phyloP scores from a whole-genome alignment of 208 protist species.

The Endotrypanum monterogeii region DNA sequence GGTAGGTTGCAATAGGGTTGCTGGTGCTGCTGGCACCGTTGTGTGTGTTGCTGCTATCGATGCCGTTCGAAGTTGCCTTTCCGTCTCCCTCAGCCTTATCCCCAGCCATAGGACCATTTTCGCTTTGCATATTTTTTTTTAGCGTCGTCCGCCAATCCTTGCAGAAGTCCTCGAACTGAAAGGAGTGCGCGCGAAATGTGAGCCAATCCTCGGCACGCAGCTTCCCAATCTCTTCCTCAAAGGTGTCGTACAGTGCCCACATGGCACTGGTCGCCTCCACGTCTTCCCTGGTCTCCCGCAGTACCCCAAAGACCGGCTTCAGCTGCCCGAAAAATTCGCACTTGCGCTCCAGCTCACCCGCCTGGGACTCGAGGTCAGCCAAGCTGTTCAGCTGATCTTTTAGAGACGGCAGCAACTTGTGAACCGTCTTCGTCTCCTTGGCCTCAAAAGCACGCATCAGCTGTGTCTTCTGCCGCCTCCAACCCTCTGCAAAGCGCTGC shows the following conservation, averaged over 20 bases:
- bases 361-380: slow-evolving; percentile 68
- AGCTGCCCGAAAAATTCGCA: slow-evolving; percentile 92
- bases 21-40: slow-evolving; percentile 3
- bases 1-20: slow-evolving; percentile 64
- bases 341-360: slow-evolving; percentile 80
- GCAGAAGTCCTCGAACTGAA: slow-evolving; percentile 95
- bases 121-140: slow-evolving; percentile 20
- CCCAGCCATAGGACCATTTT: not conserved
- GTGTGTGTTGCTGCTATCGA: not conserved
- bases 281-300: slow-evolving; percentile 65
- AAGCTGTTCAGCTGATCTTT: slow-evolving; percentile 88
- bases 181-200: slow-evolving; percentile 92
- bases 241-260: slow-evolving; percentile 91
- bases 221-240: slow-evolving; percentile 62
- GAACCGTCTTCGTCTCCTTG: slow-evolving; percentile 56
- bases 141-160: slow-evolving; percentile 80
- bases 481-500: slow-evolving; percentile 89
- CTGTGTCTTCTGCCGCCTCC: slow-evolving; percentile 87
- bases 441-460: slow-evolving; percentile 63
- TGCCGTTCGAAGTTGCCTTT: slow-evolving; percentile 2
- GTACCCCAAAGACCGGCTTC: slow-evolving; percentile 71
- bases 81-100: not conserved
- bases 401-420: slow-evolving; percentile 55
- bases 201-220: slow-evolving; percentile 94
- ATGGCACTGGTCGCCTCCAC: slow-evolving; percentile 59